Evolutionary conservation across 2,329 filamentous ascomycete species (phyloP), one percentile per base, ranked within the genome.

Genomic region (Myriosclerotinia scirpicola): DNA sequence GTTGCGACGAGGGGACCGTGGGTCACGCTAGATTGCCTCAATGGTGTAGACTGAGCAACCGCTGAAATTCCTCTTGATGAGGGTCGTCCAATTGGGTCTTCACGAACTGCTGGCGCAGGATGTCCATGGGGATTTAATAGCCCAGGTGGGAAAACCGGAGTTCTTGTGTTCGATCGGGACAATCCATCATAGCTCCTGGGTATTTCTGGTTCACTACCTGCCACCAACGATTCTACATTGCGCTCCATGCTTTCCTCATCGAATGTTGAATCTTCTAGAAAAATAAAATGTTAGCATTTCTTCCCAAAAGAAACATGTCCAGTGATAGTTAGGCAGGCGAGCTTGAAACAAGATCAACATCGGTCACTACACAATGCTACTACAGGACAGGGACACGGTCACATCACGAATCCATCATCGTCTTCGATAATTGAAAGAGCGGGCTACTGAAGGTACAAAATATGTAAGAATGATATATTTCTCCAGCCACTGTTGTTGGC

Each of bases 161-260:
- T 34, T 34, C 30, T 34, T 34, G 30, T 80, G 1, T 73, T 75
- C 46, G 75, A 72, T 54, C 75, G 67, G 34, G 76, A 76, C 30
- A 68, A 63, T 17, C 50, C 68, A 40, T 40, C 52, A 34, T 34
- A 66, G 15, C 26, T 46, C 50, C 71, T 71, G 12, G 67, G 61
- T 53, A 59, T 70, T 34, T 74, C 69, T 9, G 64, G 68, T 67
- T 62, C 62, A 69, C 71, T 70, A 73, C 91, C 89, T 30, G 87
- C 85, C 15, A 91, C 88, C 5, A 91, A 79, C 4, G 87, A 87
- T 75, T 91, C 88, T 52, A 91, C 85, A 15, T 36, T 65, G 22
- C 52, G 46, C n/a, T 84, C 87, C 54, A 81, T 81, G 3, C 81
- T 83, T 15, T 83, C 87, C 70, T 88, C 87, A 69, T 88, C 86